Conservation (phyloP, 768 basidiomycete species). For the Boletellus ananas region DNA sequence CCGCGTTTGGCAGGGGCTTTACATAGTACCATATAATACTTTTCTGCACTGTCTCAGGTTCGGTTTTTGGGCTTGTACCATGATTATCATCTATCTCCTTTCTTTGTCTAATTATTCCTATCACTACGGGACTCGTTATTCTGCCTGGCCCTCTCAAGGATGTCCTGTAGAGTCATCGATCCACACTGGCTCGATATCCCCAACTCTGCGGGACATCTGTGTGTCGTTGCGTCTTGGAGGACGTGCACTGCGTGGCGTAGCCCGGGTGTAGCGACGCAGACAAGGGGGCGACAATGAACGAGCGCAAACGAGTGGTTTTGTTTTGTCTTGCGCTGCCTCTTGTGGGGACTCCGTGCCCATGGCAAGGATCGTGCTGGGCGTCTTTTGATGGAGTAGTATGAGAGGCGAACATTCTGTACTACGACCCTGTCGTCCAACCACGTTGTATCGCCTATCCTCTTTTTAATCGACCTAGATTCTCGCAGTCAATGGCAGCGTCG, state of each 20-base stretch:
- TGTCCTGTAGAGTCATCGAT: slow-evolving; percentile 7
- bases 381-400: slow-evolving; percentile 64
- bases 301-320: slow-evolving; percentile 50
- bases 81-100: slow-evolving; percentile 1
- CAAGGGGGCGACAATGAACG: slow-evolving; percentile 22
- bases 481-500: slow-evolving; percentile 9
- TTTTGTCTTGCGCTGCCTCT: slow-evolving; percentile 43
- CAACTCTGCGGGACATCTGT: slow-evolving; percentile 8
- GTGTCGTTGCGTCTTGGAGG: slow-evolving; percentile 13
- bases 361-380: slow-evolving; percentile 70
- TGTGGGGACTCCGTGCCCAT: slow-evolving; percentile 77
- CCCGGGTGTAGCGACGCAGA: slow-evolving; percentile 7
- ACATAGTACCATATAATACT: slow-evolving; percentile 10
- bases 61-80: not conserved
- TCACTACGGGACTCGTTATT: not conserved
- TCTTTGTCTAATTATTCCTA: not conserved
- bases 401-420: slow-evolving; percentile 59
- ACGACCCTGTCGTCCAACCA: too few species aligned
- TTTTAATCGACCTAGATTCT: too few species aligned
- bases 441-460: too few species aligned
- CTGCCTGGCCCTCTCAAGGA: slow-evolving; percentile 1
- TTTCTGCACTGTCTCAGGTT: not conserved
- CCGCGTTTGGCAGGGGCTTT: not conserved
- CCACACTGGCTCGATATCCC: not conserved
- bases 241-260: slow-evolving; percentile 2